Evolutionary conservation across 768 basidiomycete species (phyloP).

Genomic region (Boletales sp.): DNA sequence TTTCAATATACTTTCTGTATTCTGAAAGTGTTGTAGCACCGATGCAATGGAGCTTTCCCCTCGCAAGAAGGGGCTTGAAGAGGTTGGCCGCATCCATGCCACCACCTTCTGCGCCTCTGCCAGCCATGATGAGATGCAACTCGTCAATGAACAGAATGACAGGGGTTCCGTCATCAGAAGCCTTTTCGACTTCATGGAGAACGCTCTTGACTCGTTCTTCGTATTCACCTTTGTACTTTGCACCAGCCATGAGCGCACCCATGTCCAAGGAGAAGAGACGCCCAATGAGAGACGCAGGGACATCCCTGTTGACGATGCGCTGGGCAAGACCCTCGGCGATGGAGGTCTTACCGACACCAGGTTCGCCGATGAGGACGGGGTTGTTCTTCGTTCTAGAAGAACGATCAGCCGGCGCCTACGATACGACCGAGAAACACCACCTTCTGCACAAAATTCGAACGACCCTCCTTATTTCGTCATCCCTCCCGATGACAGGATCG

Average conservation of each 20-base stretch:
- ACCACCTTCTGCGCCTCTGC: slow-evolving; percentile 73
- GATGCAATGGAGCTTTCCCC: slow-evolving; percentile 74
- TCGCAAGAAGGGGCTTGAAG: slow-evolving; percentile 88
- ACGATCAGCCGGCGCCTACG: slow-evolving; percentile 7
- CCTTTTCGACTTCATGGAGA: slow-evolving; percentile 90
- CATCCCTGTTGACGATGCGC: slow-evolving; percentile 91
- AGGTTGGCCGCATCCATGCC: slow-evolving; percentile 94
- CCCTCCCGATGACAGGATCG: slow-evolving; percentile 93
- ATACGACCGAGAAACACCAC: slow-evolving; percentile 27
- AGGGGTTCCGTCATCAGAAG: slow-evolving; percentile 67
- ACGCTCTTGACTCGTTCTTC: slow-evolving; percentile 95
- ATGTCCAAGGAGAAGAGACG: slow-evolving; percentile 87
- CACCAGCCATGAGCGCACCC: slow-evolving; percentile 93
- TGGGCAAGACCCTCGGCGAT: slow-evolving; percentile 95
- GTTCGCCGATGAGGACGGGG: slow-evolving; percentile 94
- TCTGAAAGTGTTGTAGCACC: slow-evolving; percentile 92
- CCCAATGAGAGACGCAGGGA: slow-evolving; percentile 68
- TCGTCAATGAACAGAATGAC: slow-evolving; percentile 97
- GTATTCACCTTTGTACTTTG: slow-evolving; percentile 93
- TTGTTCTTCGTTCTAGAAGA: slow-evolving; percentile 86
- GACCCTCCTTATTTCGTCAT: slow-evolving; percentile 85
- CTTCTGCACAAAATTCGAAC: slow-evolving; percentile 81
- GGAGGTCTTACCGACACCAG: slow-evolving; percentile 93
- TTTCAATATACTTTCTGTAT: slow-evolving; percentile 91
- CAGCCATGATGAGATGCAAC: slow-evolving; percentile 91